Evolutionary conservation across 164 flowering plant genomes (phyloP), one percentile per base, ranked within the genome.

Genomic region (Warburgia ugandensis): DNA sequence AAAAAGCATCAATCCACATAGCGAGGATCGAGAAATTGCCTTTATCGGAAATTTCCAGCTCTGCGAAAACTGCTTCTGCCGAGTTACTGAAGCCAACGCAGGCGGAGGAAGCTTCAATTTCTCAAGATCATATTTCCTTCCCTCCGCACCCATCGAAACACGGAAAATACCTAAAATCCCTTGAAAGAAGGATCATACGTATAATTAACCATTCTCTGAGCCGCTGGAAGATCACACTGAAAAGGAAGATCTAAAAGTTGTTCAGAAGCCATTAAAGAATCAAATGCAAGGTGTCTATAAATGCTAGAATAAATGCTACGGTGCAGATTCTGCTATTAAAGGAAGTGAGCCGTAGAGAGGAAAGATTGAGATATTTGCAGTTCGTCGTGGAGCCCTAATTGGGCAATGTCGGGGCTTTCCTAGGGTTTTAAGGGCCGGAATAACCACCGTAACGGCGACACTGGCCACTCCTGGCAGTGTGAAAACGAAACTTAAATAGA

Each of bases 1-100:
- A 43, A 88, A 92, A 1, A 92, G 79, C 85, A 85, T 63, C 31
- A 68, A 31, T 2, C 95, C 99, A 43, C 94, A 86, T 1, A 85
- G 43, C 29, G 68, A 30, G 17, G 92, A 53, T 76, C 84, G 64
- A 9, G 84, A 72, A 14, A 73, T 45, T 52, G 58, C 48, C 56
- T 62, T 75, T 59, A 57, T 62, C 57, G 54, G 75, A 38, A 71
- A 64, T 50, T 66, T 61, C 71, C 56, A 65, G 22, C 25, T 36
- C 52, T 45, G 36, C 57, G 36, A 47, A 33, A 52, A 22, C 23
- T 68, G 67, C 68, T 66, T 68, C 55, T 60, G 65, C 44, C 31
- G 19, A 16, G 30, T 9, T 16, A 48, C 7, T 13, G 30, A 48
- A 30, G 51, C 51, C 51, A 48, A 16, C 33, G 36, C 2, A 35